These are phyloP conservation scores for Candida labiduridarum DNA, from an alignment of 1,139 yeast genomes.

Conservation along the genomic window DNA sequence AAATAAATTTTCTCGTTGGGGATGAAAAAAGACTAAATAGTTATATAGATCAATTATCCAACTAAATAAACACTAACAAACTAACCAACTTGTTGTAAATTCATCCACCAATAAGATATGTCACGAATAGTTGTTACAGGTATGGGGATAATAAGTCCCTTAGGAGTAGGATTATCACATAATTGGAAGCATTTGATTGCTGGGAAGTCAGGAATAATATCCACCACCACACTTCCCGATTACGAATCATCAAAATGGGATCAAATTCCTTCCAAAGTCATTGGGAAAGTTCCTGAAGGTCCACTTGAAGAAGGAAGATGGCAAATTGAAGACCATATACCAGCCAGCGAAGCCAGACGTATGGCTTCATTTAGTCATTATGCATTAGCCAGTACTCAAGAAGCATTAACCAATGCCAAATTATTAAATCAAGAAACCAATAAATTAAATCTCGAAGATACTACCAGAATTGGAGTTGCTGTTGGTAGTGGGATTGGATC, in stretches of 20 bases:
- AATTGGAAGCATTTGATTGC: constrained; percentile 57
- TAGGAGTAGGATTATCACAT: constrained; percentile 67
- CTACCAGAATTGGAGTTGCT: constrained; percentile 62
- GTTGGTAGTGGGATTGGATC: constrained; percentile 96
- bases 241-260: constrained; percentile 49
- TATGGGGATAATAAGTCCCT: constrained; percentile 80
- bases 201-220: constrained; percentile 57
- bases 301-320: constrained; percentile 51
- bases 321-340: constrained; percentile 49
- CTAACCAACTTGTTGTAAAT: background rate
- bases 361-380: constrained; percentile 77
- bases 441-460: constrained; percentile 24
- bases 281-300: constrained; percentile 72
- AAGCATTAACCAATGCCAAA: constrained; percentile 72
- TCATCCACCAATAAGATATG: constrained; percentile 10
- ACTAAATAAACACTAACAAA: background rate
- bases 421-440: constrained; percentile 27
- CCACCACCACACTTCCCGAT: constrained; percentile 51
- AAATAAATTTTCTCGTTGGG: constrained; percentile 44
- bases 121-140: constrained; percentile 84
- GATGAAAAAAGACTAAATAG: constrained; percentile 41
- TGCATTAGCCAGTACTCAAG: constrained; percentile 74
- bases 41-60: constrained; percentile 20
- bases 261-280: constrained; percentile 72
- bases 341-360: constrained; percentile 53